Evolutionary conservation across 768 basidiomycete species (phyloP).

Genomic region (Mycena capillaripes): DNA sequence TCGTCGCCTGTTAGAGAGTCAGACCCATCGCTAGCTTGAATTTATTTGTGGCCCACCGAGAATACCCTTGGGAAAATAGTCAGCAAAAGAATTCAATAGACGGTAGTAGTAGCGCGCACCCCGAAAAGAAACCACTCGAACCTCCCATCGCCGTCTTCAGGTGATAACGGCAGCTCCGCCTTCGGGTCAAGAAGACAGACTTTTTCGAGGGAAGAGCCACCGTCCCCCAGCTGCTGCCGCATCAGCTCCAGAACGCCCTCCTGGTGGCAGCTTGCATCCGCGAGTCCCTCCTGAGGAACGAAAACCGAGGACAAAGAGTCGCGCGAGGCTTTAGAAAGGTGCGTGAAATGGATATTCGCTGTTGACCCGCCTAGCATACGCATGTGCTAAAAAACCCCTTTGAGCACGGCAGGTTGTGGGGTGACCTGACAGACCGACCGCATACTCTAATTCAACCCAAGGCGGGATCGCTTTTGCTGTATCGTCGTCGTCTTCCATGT

Average conservation of each 20-base stretch:
- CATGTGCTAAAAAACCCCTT: conserved; percentile 76
- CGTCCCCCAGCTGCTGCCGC: conserved; percentile 46
- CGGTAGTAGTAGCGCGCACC: background rate
- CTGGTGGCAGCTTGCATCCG: conserved; percentile 62
- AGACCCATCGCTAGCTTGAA: background rate
- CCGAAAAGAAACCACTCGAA: conserved; percentile 96
- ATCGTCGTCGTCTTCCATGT: conserved; percentile 95
- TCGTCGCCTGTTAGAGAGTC: conserved; percentile 79
- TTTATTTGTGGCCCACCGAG: conserved; percentile 20
- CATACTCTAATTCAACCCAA: conserved; percentile 96
- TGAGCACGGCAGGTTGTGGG: conserved; percentile 2
- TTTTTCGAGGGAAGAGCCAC: conserved; percentile 58
- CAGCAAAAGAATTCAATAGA: background rate
- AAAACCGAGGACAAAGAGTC: conserved; percentile 62
- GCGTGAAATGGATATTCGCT: conserved; percentile 85
- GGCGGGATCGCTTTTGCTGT: conserved; percentile 78
- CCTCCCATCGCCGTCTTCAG: conserved; percentile 79
- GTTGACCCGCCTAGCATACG: conserved; percentile 76
- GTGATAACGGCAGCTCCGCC: conserved; percentile 75
- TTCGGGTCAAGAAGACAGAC: conserved; percentile 97
- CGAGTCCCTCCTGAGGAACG: conserved; percentile 41
- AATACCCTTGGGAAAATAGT: conserved; percentile 19
- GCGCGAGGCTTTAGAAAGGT: conserved; percentile 82
- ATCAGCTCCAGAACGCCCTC: conserved; percentile 74
- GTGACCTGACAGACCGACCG: conserved; percentile 57